Evolutionary conservation across 2,329 filamentous ascomycete species (phyloP).

Genomic region (Camptophora hylomeconis): DNA sequence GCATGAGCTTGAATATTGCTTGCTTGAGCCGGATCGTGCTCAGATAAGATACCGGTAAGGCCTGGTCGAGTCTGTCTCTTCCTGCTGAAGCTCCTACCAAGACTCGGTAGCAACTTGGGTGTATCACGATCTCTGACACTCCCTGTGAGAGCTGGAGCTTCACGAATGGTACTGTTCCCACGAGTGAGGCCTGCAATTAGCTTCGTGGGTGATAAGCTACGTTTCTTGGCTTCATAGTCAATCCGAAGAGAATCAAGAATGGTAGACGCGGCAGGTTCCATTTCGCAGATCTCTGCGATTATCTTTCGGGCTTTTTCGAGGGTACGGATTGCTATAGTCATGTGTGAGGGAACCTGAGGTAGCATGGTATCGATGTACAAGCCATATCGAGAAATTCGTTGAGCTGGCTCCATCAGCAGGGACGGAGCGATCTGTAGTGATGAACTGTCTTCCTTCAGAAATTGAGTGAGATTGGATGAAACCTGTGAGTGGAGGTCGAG

Average conservation of each 20-base stretch:
- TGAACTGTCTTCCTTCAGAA: constrained; percentile 56
- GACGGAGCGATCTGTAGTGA: constrained; percentile 83
- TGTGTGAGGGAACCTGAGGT: constrained; percentile 14
- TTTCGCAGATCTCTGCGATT: constrained; percentile 89
- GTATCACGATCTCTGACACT: constrained; percentile 12
- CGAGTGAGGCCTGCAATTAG: constrained; percentile 15
- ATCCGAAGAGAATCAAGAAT: constrained; percentile 18
- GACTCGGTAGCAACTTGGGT: constrained; percentile 15
- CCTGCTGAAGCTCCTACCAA: constrained; percentile 15
- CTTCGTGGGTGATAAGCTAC: constrained; percentile 15
- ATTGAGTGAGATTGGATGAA: constrained; percentile 63
- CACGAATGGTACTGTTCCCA: constrained; percentile 12
- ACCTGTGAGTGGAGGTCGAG: constrained; percentile 83
- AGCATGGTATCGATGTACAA: constrained; percentile 87
- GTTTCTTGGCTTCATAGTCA: constrained; percentile 15
- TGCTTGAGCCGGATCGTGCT: constrained; percentile 16
- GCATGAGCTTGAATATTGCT: constrained; percentile 6
- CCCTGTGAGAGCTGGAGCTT: constrained; percentile 14
- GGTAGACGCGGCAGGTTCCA: constrained; percentile 54
- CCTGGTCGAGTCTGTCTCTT: constrained; percentile 12
- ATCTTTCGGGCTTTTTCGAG: constrained; percentile 86
- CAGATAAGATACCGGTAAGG: constrained; percentile 13
- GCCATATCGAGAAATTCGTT: constrained; percentile 85
- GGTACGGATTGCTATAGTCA: constrained; percentile 29
- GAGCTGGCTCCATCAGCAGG: constrained; percentile 88